Conservation (phyloP, 305 asterid species). For the Lippia alba region DNA sequence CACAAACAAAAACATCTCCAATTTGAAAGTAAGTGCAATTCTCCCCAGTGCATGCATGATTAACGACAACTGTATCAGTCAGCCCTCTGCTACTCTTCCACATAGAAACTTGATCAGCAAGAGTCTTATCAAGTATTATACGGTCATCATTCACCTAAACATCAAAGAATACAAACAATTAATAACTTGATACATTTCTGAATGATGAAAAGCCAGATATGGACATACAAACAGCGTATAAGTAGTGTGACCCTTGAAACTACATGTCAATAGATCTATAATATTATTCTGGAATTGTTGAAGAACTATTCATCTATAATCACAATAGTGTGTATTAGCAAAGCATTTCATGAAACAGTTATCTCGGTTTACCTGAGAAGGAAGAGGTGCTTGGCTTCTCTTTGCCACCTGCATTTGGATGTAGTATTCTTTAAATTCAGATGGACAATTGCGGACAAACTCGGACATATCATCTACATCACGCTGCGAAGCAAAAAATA, state of each 20-base stretch:
- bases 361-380: slow-evolving; percentile 68
- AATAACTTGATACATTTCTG: not conserved
- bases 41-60: slow-evolving; percentile 92
- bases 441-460: slow-evolving; percentile 73
- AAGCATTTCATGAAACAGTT: slow-evolving; percentile 14
- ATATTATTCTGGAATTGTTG: not conserved
- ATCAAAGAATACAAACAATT: slow-evolving; percentile 28
- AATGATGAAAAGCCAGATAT: not conserved
- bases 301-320: not conserved
- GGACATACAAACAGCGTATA: not conserved
- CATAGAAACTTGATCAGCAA: slow-evolving; percentile 89
- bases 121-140: slow-evolving; percentile 85
- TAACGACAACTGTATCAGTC: slow-evolving; percentile 61
- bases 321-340: not conserved
- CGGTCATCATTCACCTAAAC: slow-evolving; percentile 86
- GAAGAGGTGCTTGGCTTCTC: slow-evolving; percentile 96
- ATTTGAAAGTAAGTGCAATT: slow-evolving; percentile 84
- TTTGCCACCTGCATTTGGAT: slow-evolving; percentile 98
- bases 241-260: not conserved
- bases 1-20: slow-evolving; percentile 89
- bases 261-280: not conserved
- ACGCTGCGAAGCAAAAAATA: slow-evolving; percentile 55
- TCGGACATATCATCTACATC: slow-evolving; percentile 91
- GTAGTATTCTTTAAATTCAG: slow-evolving; percentile 91
- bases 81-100: slow-evolving; percentile 97